Evolutionary conservation across 1,284 basidiomycete genomes (phyloP).

Genomic region (Ceratobasidium theobromae): DNA sequence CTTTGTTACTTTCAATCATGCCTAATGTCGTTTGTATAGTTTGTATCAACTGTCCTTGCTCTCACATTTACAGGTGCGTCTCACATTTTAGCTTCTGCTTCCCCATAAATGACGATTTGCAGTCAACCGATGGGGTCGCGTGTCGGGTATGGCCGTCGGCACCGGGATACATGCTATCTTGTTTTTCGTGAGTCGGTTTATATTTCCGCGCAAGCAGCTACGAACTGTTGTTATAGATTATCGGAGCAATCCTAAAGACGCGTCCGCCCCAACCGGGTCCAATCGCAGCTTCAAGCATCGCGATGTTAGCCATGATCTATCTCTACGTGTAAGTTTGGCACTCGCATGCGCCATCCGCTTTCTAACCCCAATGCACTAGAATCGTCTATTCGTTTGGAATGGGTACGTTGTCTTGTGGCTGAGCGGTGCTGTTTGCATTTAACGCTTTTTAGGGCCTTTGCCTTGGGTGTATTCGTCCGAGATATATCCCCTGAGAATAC

Average conservation of each 20-base stretch:
- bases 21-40: background rate
- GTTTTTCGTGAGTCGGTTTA: conserved; percentile 28
- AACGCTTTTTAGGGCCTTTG: conserved; percentile 20
- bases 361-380: too few species aligned
- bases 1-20: background rate
- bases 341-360: too few species aligned
- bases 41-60: conserved; percentile 28
- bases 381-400: conserved; percentile 34
- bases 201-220: background rate
- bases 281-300: conserved; percentile 25
- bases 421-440: background rate
- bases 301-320: conserved; percentile 34
- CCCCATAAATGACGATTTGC: background rate
- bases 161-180: conserved; percentile 19
- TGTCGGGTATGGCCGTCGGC: conserved; percentile 30
- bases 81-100: background rate
- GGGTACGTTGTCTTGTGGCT: background rate
- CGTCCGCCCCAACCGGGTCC: conserved; percentile 10
- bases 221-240: background rate
- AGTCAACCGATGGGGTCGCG: conserved; percentile 33
- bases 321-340: conserved; percentile 30
- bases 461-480: conserved; percentile 35
- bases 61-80: conserved; percentile 7
- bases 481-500: conserved; percentile 30
- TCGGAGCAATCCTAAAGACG: conserved; percentile 33